phyloP scores from a whole-genome alignment of 768 basidiomycete genomes.

The Auriculariales sp. region DNA sequence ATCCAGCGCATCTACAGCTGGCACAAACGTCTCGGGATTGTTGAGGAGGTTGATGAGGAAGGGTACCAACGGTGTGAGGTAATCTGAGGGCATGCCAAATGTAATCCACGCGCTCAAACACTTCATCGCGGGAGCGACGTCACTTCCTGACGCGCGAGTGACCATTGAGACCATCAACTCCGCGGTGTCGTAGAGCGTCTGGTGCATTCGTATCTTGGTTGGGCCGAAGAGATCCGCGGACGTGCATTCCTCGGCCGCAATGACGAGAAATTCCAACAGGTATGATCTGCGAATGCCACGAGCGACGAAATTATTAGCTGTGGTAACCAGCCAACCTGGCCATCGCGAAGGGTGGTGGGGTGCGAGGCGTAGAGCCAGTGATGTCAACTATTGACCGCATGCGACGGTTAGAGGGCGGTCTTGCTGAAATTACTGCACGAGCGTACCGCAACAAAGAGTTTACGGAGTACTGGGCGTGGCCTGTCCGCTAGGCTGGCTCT shows the following conservation, averaged over 20 bases:
- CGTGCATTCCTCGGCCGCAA: constrained; percentile 71
- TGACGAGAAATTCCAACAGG: constrained; percentile 63
- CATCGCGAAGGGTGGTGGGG: constrained; percentile 43
- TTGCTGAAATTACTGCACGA: neutral
- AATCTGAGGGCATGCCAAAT: constrained; percentile 52
- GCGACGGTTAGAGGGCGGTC: neutral
- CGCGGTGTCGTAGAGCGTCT: constrained; percentile 50
- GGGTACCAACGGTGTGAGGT: constrained; percentile 40
- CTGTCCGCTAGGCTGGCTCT: constrained; percentile 44
- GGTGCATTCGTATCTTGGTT: constrained; percentile 53
- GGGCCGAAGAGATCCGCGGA: constrained; percentile 60
- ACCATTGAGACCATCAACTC: constrained; percentile 62
- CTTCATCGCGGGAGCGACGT: constrained; percentile 40
- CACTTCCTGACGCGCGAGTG: constrained; percentile 35
- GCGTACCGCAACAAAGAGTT: constrained; percentile 76
- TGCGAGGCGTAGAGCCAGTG: constrained; percentile 57
- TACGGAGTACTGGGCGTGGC: constrained; percentile 64
- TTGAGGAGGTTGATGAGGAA: constrained; percentile 48
- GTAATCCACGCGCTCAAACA: constrained; percentile 78
- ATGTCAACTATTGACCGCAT: constrained; percentile 30
- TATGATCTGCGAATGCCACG: constrained; percentile 43
- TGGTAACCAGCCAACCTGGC: constrained; percentile 64
- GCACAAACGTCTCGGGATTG: constrained; percentile 36
- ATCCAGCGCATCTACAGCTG: constrained; percentile 56
- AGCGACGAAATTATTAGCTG: constrained; percentile 44